phyloP scores from a whole-genome alignment of 2,329 filamentous ascomycete species.

The Chalara sp. region DNA sequence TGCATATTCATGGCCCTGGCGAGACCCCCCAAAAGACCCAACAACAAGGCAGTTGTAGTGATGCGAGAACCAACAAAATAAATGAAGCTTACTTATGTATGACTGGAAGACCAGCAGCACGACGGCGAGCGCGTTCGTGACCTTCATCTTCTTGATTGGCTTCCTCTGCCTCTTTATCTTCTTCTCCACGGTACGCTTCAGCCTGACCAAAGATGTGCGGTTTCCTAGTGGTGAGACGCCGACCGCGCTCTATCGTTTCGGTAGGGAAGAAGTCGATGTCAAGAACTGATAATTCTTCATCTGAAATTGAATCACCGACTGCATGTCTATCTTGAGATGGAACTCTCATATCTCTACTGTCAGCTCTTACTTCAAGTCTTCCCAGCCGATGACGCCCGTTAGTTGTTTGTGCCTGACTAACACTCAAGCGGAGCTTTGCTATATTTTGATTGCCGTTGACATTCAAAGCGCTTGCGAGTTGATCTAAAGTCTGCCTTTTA shows the following conservation, averaged over 20 bases:
- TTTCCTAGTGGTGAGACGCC: slow-evolving; percentile 14
- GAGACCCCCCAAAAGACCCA: too few species aligned
- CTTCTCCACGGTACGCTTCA: slow-evolving; percentile 24
- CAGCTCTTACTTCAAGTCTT: slow-evolving; percentile 3
- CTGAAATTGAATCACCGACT: slow-evolving; percentile 19
- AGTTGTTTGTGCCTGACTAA: slow-evolving; percentile 15
- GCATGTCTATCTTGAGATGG: slow-evolving; percentile 32
- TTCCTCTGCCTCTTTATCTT: slow-evolving; percentile 13
- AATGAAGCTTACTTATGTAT: slow-evolving; percentile 24
- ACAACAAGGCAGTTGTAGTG: too few species aligned
- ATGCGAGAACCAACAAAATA: not conserved
- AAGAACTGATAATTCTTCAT: slow-evolving; percentile 24
- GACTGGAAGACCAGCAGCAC: slow-evolving; percentile 26
- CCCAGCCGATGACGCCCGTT: slow-evolving; percentile 13
- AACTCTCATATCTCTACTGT: slow-evolving; percentile 17
- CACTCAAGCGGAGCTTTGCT: slow-evolving; percentile 63
- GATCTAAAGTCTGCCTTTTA: slow-evolving; percentile 44
- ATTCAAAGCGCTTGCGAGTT: slow-evolving; percentile 62
- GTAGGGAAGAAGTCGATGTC: slow-evolving; percentile 30
- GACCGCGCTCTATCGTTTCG: slow-evolving; percentile 21
- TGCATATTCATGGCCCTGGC: too few species aligned
- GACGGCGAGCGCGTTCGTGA: slow-evolving; percentile 24
- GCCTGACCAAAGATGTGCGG: slow-evolving; percentile 32
- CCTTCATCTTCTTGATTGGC: slow-evolving; percentile 21
- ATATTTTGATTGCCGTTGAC: slow-evolving; percentile 74